Evolutionary conservation across 2,329 filamentous ascomycete species (phyloP), one percentile per base, ranked within the genome.

Genomic region (Diaporthe batatas): DNA sequence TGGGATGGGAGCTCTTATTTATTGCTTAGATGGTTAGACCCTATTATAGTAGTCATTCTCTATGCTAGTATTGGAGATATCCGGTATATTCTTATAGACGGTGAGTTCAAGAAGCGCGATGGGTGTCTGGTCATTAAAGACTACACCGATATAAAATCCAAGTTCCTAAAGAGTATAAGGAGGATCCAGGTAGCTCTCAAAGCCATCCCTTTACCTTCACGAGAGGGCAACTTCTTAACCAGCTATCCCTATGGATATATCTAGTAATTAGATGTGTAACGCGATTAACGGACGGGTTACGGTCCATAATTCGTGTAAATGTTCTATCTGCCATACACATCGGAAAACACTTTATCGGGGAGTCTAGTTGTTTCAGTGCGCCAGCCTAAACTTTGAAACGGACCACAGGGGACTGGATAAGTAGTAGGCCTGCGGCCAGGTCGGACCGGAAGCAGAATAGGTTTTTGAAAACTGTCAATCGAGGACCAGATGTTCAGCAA

Each of bases 31-130:
- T 90, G 87, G 87, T 79, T 75, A 8, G 88, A 90, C 71, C 87
- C 88, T 0, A 82, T 91, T 4, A 88, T 88, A 0, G 89, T 89
- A 0, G 81, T 91, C 0, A 84, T 91, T 32, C 79, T 91, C 39
- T 88, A 90, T 71, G 84, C 87, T 0, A 86, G 83, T 69, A 83
- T 88, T 4, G 87, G 85, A 0, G 87, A 90, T 72, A 80, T 90
- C 23, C 77, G 84, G 67, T 81, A 86, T 62, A 88, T 90, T 0
- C 72, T 88, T 11, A 83, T 90, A 0, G 83, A 85, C 65, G 88
- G 88, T 0, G 77, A 81, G 72, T 89, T 86, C 67, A 77, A 79
- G 58, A 90, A 89, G 80, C 78, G 81, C 7, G 81, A 86, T 16
- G 80, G 84, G 2, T 82, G 78, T 76, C 75, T 87, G 16, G 75